phyloP scores from a whole-genome alignment of 768 basidiomycete species.

The Guyanaporus albipodus region DNA sequence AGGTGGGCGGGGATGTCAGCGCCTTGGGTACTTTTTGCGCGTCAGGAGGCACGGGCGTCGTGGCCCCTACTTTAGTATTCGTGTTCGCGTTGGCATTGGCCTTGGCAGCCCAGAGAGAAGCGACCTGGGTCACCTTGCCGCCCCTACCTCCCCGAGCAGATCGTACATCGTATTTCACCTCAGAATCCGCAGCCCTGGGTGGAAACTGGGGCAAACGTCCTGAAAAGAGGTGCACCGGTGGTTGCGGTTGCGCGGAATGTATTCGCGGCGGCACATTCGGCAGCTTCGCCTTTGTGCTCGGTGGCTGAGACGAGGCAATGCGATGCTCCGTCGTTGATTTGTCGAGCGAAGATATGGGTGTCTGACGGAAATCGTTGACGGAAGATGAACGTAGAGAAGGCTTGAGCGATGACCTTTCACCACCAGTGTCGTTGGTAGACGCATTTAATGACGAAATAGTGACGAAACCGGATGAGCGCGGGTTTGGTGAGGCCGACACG shows the following conservation, averaged over 20 bases:
- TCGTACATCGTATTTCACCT: slow-evolving; percentile 66
- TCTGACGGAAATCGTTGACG: slow-evolving; percentile 17
- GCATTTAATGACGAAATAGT: slow-evolving; percentile 54
- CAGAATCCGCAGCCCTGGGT: slow-evolving; percentile 39
- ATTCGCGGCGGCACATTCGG: background rate
- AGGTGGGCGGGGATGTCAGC: background rate
- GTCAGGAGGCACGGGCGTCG: background rate
- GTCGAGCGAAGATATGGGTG: slow-evolving; percentile 1
- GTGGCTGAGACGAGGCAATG: slow-evolving; percentile 8
- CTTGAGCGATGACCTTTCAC: slow-evolving; percentile 6
- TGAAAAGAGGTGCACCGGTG: slow-evolving; percentile 11
- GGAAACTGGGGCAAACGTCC: slow-evolving; percentile 34
- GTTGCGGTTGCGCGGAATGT: background rate
- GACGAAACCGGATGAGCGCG: slow-evolving; percentile 74
- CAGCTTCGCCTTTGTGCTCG: slow-evolving; percentile 12
- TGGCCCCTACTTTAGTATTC: slow-evolving; percentile 5
- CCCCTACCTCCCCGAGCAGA: slow-evolving; percentile 77
- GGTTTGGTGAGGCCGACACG: slow-evolving; percentile 49
- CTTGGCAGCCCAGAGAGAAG: slow-evolving; percentile 70
- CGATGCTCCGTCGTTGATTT: background rate
- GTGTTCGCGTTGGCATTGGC: slow-evolving; percentile 14
- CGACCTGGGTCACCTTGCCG: slow-evolving; percentile 68
- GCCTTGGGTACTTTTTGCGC: slow-evolving; percentile 13
- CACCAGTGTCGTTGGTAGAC: slow-evolving; percentile 1
- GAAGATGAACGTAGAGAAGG: slow-evolving; percentile 20